These are phyloP conservation scores for Spathaspora passalidarum DNA, from an alignment of 805 yeast genomes.

Conservation along the genomic window DNA sequence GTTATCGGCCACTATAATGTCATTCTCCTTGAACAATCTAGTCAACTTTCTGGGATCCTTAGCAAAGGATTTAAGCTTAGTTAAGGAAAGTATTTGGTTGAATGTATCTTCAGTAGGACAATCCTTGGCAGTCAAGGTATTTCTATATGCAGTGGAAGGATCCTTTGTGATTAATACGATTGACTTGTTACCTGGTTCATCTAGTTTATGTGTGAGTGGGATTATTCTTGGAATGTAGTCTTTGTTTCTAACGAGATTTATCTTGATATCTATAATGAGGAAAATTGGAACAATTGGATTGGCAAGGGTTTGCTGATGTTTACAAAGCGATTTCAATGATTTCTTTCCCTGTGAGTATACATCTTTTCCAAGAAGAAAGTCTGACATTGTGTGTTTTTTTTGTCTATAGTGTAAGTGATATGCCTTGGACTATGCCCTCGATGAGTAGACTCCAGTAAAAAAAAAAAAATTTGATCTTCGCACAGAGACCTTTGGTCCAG, in stretches of 20 bases:
- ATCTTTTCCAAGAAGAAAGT: constrained; percentile 18
- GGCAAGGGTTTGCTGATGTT: constrained; percentile 4
- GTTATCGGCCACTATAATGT: constrained; percentile 66
- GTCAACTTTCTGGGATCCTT: constrained; percentile 43
- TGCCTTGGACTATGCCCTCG: constrained; percentile 1
- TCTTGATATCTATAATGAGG: constrained; percentile 32
- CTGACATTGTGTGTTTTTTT: constrained; percentile 1
- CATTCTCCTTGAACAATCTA: constrained; percentile 57
- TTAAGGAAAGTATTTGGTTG: constrained; percentile 57
- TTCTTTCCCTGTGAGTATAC: constrained; percentile 12
- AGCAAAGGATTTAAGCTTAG: constrained; percentile 49
- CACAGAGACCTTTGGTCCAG: too few species aligned
- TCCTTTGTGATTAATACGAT: constrained; percentile 71
- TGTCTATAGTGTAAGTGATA: background rate
- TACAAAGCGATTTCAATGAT: constrained; percentile 16
- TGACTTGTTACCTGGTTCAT: constrained; percentile 45
- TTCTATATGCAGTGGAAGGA: constrained; percentile 58
- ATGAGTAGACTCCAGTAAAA: background rate
- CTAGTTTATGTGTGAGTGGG: constrained; percentile 53
- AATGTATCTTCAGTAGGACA: constrained; percentile 60
- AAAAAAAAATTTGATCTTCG: too few species aligned
- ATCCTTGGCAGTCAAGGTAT: constrained; percentile 44
- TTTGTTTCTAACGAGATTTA: constrained; percentile 24
- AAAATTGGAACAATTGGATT: constrained; percentile 15
- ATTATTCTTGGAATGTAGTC: constrained; percentile 43